These are phyloP conservation scores for Setaria italica DNA, from an alignment of 202 grass and related monocot species.

Conservation along the genomic window DNA sequence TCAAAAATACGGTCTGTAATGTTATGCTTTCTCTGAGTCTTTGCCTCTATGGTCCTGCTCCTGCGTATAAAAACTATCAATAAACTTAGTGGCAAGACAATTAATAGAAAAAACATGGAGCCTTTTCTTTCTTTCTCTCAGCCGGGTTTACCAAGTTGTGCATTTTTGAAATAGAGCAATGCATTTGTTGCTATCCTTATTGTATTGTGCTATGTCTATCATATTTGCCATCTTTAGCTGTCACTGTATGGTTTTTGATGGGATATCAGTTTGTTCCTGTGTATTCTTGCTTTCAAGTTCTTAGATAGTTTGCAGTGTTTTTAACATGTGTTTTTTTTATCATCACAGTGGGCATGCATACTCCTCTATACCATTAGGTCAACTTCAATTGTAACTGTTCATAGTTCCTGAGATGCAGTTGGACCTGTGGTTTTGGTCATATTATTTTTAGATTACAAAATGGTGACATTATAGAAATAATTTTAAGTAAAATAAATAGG, in stretches of 20 bases:
- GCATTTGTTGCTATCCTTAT: conserved; percentile 9
- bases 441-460: conserved; percentile 8
- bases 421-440: not conserved
- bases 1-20: conserved; percentile 75
- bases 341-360: not conserved
- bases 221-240: conserved; percentile 19
- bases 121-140: conserved; percentile 2
- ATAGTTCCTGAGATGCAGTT: not conserved
- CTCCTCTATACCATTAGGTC: not conserved
- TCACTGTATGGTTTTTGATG: not conserved
- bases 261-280: not conserved
- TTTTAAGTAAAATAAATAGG: not conserved
- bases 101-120: not conserved
- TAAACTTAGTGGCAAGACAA: not conserved
- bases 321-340: not conserved
- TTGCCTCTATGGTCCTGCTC: not conserved
- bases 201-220: conserved; percentile 7
- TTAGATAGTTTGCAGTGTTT: not conserved
- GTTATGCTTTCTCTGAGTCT: conserved; percentile 7
- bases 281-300: not conserved
- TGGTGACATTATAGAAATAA: not conserved
- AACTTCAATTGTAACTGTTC: too few species aligned
- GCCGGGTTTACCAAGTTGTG: not conserved
- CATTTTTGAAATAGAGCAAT: not conserved
- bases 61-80: not conserved